Base-by-base conservation (phyloP, 257 asterid species). In the Solanum piurae region DNA sequence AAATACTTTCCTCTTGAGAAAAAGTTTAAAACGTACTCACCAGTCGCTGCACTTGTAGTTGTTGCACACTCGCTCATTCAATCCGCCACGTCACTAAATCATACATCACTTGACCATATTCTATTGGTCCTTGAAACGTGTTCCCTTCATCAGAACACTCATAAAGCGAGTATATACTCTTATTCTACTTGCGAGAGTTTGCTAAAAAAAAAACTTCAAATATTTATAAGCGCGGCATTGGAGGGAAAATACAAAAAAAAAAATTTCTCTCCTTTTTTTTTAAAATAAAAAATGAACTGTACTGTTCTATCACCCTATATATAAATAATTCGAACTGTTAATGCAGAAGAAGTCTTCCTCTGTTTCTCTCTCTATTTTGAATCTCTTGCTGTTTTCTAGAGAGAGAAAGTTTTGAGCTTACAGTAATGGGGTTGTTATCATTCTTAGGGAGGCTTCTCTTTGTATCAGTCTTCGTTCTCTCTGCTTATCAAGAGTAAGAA, bases 401-500 rank as follows among this genome's bases (percentile, higher is more conserved):
- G 89, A 86, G 89, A 89, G 86, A 86, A 88, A 87, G 84, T 46
- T 23, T 44, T 29, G n/a, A 83, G 46, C 9, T 20, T 37, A n/a
- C 84, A 34, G 52, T 89, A 90, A 96, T 96, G 99, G 96, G 95
- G 69, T 92, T 95, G 90, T 13, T 91, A 9, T 93, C 99, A 20
- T 96, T 96, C 92, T 79, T 94, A 80, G 99, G 99, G 12, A 92
- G 99, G 84, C 68, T 96, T 86, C 96, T 96, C 86, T 96, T 96
- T 89, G 99, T 94, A 92, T 94, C 99, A 12, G 95, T 94, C 86
- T 96, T 96, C 92, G 89, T 96, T 83, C 95, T 96, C 90, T 94
- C 98, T 79, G 99, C 98, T 82, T 95, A 94, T 91, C 98, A 95
- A 92, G 99, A 96, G 99, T 96, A 93, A 93, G 93, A 25, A 42